Evolutionary conservation across 495 filamentous ascomycete genomes (phyloP).

Genomic region (Hyphodiscus hymeniophilus): DNA sequence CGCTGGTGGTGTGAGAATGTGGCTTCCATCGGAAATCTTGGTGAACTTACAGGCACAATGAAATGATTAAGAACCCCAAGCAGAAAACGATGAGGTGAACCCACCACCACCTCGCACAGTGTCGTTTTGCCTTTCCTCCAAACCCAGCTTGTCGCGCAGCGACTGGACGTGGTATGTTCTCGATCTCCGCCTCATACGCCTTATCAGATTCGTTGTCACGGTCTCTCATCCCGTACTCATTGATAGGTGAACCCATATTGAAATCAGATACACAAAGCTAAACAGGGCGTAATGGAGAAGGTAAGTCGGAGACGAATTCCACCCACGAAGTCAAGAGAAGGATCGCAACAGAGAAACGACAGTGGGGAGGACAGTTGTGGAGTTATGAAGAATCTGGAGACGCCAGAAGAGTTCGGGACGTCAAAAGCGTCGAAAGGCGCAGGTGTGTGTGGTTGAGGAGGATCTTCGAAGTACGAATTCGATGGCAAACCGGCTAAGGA

Average conservation of each 20-base stretch:
- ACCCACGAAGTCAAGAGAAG: background rate
- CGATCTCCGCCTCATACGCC: conserved; percentile 6
- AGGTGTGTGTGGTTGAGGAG: conserved; percentile 1
- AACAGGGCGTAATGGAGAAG: background rate
- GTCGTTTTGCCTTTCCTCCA: conserved; percentile 23
- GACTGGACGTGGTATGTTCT: conserved; percentile 1
- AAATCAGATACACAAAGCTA: background rate
- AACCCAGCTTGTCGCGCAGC: background rate
- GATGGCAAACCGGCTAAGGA: conserved; percentile 15
- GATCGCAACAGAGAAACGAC: background rate
- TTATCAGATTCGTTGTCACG: conserved; percentile 1
- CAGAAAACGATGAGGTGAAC: conserved; percentile 52
- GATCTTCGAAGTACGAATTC: background rate
- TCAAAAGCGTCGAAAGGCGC: background rate
- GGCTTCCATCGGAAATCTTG: background rate
- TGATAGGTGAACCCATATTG: conserved; percentile 6
- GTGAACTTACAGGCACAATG: conserved; percentile 57
- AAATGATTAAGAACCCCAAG: conserved; percentile 48
- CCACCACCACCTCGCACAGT: conserved; percentile 62
- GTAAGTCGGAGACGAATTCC: conserved; percentile 8
- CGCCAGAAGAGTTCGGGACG: background rate
- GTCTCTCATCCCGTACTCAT: conserved; percentile 1
- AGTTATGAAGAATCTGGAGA: conserved; percentile 14
- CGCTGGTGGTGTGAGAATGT: conserved; percentile 31
- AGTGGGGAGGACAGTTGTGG: conserved; percentile 9